Evolutionary conservation across 176 grass and related monocot species (phyloP).

Genomic region (Calamus simplicifolius): DNA sequence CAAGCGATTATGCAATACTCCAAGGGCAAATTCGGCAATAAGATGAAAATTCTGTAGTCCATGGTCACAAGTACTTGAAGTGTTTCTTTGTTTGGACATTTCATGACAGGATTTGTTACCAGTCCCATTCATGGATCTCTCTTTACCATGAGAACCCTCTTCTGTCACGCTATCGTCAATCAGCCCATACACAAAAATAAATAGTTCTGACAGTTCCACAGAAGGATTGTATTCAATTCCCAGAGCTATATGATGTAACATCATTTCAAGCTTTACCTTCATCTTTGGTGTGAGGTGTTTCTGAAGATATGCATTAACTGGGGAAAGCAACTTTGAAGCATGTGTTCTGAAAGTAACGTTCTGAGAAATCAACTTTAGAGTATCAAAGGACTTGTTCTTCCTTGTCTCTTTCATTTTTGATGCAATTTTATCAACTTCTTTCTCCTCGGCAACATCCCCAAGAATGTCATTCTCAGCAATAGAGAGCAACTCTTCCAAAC

Average conservation of each 20-base stretch:
- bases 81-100: constrained; percentile 12
- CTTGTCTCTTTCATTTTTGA: constrained; percentile 98
- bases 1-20: constrained; percentile 54
- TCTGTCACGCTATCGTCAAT: constrained; percentile 48
- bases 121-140: constrained; percentile 15
- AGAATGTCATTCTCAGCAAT: constrained; percentile 72
- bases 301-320: constrained; percentile 46
- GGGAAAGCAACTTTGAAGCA: constrained; percentile 61
- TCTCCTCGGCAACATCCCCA: constrained; percentile 87
- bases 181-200: constrained; percentile 67
- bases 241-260: constrained; percentile 76
- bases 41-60: constrained; percentile 53
- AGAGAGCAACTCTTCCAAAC: constrained; percentile 72
- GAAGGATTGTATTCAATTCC: constrained; percentile 82
- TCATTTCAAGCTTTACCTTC: constrained; percentile 59
- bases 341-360: constrained; percentile 73
- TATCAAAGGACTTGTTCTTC: constrained; percentile 89
- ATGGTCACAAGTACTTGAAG: constrained; percentile 14
- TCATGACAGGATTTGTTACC: constrained; percentile 23
- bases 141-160: constrained; percentile 33
- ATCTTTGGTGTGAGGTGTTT: constrained; percentile 68
- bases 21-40: constrained; percentile 70
- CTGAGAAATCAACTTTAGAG: constrained; percentile 69
- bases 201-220: constrained; percentile 51
- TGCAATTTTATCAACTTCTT: constrained; percentile 94